These are phyloP conservation scores for Carnegiea gigantea DNA, from an alignment of 179 eudicot genomes.

Conservation along the genomic window DNA sequence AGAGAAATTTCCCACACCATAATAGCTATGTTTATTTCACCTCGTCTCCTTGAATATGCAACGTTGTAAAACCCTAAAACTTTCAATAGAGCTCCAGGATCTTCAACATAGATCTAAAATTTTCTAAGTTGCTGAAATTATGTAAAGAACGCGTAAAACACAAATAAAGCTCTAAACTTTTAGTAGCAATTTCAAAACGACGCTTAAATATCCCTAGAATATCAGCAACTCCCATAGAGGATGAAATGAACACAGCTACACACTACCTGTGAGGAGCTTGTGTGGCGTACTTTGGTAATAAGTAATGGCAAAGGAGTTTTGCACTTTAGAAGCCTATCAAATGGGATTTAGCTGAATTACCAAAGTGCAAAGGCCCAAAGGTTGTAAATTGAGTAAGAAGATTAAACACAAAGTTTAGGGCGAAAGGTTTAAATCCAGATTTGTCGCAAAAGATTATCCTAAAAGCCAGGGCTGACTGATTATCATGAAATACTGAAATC, in stretches of 20 bases:
- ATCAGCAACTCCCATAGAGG: not conserved
- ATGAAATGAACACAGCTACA: not conserved
- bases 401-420: too few relatives aligned
- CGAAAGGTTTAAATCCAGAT: too few relatives aligned
- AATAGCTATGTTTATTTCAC: not conserved
- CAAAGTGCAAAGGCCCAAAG: too few relatives aligned
- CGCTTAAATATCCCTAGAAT: not conserved
- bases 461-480: too few relatives aligned
- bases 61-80: not conserved
- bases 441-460: too few relatives aligned
- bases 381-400: too few relatives aligned
- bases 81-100: not conserved
- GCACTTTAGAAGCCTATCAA: not conserved
- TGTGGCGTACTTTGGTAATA: not conserved
- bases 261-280: not conserved
- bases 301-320: not conserved
- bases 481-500: too few relatives aligned
- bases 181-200: not conserved
- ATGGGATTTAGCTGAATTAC: not conserved
- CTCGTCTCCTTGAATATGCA: not conserved
- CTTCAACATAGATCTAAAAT: not conserved
- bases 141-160: not conserved
- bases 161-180: not conserved
- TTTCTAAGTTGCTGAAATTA: not conserved
- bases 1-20: not conserved